Base-by-base conservation (phyloP, 148 eudicot species). In the Rhododendron ferrugineum region DNA sequence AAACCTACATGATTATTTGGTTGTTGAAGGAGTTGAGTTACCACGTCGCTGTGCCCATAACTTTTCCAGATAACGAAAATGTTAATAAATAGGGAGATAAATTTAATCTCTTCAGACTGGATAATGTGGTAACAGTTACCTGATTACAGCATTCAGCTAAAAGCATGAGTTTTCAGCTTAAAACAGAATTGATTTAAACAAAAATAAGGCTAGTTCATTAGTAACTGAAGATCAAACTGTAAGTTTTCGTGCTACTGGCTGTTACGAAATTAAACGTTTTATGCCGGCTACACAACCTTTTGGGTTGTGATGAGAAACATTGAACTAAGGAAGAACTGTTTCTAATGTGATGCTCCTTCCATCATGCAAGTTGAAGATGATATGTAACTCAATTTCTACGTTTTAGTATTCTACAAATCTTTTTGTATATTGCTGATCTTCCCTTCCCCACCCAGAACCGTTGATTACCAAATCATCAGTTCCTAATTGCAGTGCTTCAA, bases 401-500 rank as follows among this genome's bases (percentile, higher is more conserved):
- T 46, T 11, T 73, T 66, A 20, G 75, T 14, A 58, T 37, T 60
- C 20, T 34, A 4, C 60, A 56, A 1, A 30, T 32, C 8, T 18
- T 20, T 36, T 22, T 56, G 4, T 20, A 22, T 86, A 11, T 77
- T n/a, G 40, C 7, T 83, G 49, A 54, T 14, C 32, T 28, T 32
- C 40, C 74, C 54, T 47, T 28, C 80, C 13, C 78, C 30, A 0
- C 28, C 56, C 18, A 58, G 50, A 5, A 77, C 80, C n/a, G 46
- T 77, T 70, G 64, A 66, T 77, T 11, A 84, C 37, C 80, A 75
- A 72, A 56, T 87, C 84, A 75, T 77, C 90, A 93, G 93, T 40
- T 86, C 85, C 91, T 56, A 20, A 64, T 66, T 89, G 92, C 88
- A 84, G 37, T 84, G 84, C 85, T 84, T 76, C 81, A 42, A 84